phyloP scores from a whole-genome alignment of 306 rosid genomes.

The Quercus engelmannii region DNA sequence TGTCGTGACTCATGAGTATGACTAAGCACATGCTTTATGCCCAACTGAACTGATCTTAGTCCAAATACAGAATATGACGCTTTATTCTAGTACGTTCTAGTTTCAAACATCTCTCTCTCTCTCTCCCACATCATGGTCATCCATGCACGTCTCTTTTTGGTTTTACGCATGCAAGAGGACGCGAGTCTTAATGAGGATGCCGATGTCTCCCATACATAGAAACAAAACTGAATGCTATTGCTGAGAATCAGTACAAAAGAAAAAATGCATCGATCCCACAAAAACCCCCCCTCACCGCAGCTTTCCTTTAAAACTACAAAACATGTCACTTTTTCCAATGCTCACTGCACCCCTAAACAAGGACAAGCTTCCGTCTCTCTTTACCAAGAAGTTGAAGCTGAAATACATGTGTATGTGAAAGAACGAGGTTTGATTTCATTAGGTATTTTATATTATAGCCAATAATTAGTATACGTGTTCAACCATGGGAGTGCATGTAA shows the following conservation, averaged over 20 bases:
- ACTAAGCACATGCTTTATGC: too few relatives aligned
- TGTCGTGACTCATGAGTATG: too few relatives aligned
- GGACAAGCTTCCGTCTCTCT: background rate
- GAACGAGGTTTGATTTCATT: background rate
- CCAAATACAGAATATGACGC: too few relatives aligned
- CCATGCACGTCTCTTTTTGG: slow-evolving; percentile 12
- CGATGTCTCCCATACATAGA: slow-evolving; percentile 12
- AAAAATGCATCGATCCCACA: slow-evolving; percentile 7
- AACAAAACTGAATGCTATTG: slow-evolving; percentile 23
- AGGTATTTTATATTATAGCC: background rate
- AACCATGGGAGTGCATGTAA: background rate
- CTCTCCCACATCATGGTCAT: background rate
- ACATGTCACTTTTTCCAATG: slow-evolving; percentile 18
- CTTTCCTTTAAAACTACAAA: slow-evolving; percentile 1
- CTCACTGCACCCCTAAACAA: background rate
- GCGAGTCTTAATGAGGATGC: slow-evolving; percentile 33
- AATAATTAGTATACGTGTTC: background rate
- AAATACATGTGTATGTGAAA: background rate
- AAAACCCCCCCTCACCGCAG: background rate
- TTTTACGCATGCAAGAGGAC: slow-evolving; percentile 27
- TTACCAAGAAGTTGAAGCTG: slow-evolving; percentile 6
- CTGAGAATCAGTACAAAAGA: slow-evolving; percentile 12
- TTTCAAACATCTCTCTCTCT: too few relatives aligned
- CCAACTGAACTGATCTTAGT: too few relatives aligned
- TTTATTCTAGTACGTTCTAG: too few relatives aligned